phyloP scores from a whole-genome alignment of 2,329 filamentous ascomycete species.

The Claviceps sp. region DNA sequence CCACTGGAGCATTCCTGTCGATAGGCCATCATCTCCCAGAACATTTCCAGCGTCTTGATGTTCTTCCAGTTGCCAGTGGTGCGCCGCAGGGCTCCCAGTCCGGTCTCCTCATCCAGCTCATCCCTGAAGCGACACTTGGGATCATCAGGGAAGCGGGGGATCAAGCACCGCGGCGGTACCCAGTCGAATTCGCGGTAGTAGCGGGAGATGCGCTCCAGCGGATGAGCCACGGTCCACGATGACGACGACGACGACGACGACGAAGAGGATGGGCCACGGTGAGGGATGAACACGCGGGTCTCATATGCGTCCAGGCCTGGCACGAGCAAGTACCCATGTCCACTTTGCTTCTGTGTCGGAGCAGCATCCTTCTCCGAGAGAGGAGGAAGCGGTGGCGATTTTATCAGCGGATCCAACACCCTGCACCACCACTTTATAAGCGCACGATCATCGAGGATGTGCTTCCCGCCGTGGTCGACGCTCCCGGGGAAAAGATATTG shows the following conservation, averaged over 20 bases:
- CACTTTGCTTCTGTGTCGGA: constrained; percentile 27
- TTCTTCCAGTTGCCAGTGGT: constrained; percentile 64
- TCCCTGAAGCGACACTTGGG: constrained; percentile 83
- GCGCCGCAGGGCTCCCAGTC: constrained; percentile 38
- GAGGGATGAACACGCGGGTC: constrained; percentile 64
- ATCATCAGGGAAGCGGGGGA: constrained; percentile 88
- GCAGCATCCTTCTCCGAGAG: constrained; percentile 17
- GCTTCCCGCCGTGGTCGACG: constrained; percentile 70
- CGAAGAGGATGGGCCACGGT: constrained; percentile 29
- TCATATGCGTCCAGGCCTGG: constrained; percentile 78
- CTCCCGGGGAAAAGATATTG: constrained; percentile 95
- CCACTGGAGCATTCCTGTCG: constrained; percentile 92
- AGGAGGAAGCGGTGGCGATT: constrained; percentile 32
- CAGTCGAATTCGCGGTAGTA: constrained; percentile 42
- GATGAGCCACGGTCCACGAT: constrained; percentile 58
- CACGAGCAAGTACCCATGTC: constrained; percentile 62
- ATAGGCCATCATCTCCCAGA: constrained; percentile 98
- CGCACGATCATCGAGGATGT: constrained; percentile 80
- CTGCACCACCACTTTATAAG: constrained; percentile 94
- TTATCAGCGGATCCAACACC: constrained; percentile 65
- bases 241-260: constrained; percentile 16
- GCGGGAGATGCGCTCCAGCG: constrained; percentile 52
- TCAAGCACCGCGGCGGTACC: constrained; percentile 68
- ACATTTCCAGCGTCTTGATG: constrained; percentile 72
- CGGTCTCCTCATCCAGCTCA: constrained; percentile 75